Percentiles rank a stretch among this genome's conserved stretches.
phyloP scores from a whole-genome alignment of 352 stramenopile species.

The Hyphochytrium catenoides region DNA sequence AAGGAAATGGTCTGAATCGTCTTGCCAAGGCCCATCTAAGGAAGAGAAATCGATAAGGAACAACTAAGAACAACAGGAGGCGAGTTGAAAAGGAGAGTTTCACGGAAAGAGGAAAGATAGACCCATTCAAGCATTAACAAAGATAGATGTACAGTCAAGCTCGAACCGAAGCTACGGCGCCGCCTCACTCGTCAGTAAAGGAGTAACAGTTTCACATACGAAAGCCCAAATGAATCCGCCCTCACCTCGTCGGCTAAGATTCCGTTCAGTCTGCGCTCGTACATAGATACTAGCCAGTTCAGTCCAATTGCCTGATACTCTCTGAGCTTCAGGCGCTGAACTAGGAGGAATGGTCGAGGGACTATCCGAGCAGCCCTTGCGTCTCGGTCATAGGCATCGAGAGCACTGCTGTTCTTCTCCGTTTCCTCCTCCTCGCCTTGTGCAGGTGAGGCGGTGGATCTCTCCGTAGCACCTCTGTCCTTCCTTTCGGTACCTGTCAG shows the following conservation, averaged over 20 bases:
- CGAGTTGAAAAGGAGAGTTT: constrained; percentile 5
- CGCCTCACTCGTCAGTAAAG: too few relatives aligned
- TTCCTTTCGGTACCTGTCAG: too few relatives aligned
- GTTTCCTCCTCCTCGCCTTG: not conserved
- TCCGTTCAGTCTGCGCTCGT: constrained; percentile 87
- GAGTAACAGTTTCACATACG: too few relatives aligned
- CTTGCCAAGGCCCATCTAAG: constrained; percentile 82
- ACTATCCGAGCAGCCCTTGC: too few relatives aligned
- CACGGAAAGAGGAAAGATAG: too few relatives aligned
- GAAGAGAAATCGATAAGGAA: constrained; percentile 5
- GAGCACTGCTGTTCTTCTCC: not conserved
- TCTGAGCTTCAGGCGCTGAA: constrained; percentile 26
- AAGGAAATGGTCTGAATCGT: constrained; percentile 98
- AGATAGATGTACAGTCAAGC: too few relatives aligned
- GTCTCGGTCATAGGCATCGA: too few relatives aligned
- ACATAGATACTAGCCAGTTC: constrained; percentile 95
- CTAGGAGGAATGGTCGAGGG: constrained; percentile 30
- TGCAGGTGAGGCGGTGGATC: too few relatives aligned
- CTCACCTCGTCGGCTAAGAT: constrained; percentile 95
- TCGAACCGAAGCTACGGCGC: too few relatives aligned
- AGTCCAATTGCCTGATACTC: constrained; percentile 67
- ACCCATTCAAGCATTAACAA: too few relatives aligned
- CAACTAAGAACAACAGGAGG: not conserved
- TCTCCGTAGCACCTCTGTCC: too few relatives aligned
- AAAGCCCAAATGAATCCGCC: too few relatives aligned